phyloP scores from a whole-genome alignment of 2,329 filamentous ascomycete species.

The Rhinocladiella similis region DNA sequence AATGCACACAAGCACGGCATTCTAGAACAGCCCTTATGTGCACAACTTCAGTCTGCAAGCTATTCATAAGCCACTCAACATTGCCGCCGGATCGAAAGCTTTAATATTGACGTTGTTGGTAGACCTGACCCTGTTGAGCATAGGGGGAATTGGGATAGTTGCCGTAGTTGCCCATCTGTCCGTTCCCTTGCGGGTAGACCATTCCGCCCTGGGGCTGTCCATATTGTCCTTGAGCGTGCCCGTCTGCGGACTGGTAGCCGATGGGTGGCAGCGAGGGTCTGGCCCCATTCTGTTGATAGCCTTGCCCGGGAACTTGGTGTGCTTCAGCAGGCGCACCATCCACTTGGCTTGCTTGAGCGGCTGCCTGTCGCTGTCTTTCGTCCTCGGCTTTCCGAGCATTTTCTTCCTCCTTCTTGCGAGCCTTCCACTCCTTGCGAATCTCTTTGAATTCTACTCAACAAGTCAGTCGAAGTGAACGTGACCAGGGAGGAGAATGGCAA shows the following conservation, averaged over 20 bases:
- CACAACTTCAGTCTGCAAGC: not conserved
- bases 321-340: slow-evolving; percentile 49
- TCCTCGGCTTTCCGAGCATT: slow-evolving; percentile 85
- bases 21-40: slow-evolving; percentile 4
- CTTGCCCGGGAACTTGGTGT: slow-evolving; percentile 39
- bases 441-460: slow-evolving; percentile 84
- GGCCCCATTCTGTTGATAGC: slow-evolving; percentile 48
- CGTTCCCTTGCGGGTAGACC: slow-evolving; percentile 48
- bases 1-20: slow-evolving; percentile 12
- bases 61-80: slow-evolving; percentile 1
- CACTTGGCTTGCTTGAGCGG: slow-evolving; percentile 55
- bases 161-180: slow-evolving; percentile 46
- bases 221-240: slow-evolving; percentile 62
- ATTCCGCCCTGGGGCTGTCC: slow-evolving; percentile 50
- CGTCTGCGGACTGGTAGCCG: slow-evolving; percentile 64
- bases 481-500: not conserved
- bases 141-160: slow-evolving; percentile 54
- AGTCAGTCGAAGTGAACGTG: slow-evolving; percentile 9
- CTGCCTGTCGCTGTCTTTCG: slow-evolving; percentile 68
- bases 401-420: slow-evolving; percentile 98
- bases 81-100: not conserved
- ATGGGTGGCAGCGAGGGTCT: slow-evolving; percentile 73
- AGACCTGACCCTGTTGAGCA: slow-evolving; percentile 50
- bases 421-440: slow-evolving; percentile 98
- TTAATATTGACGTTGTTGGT: slow-evolving; percentile 51